Base-by-base conservation (phyloP, 129 eudicot genomes). In the Kitagawia praeruptora region DNA sequence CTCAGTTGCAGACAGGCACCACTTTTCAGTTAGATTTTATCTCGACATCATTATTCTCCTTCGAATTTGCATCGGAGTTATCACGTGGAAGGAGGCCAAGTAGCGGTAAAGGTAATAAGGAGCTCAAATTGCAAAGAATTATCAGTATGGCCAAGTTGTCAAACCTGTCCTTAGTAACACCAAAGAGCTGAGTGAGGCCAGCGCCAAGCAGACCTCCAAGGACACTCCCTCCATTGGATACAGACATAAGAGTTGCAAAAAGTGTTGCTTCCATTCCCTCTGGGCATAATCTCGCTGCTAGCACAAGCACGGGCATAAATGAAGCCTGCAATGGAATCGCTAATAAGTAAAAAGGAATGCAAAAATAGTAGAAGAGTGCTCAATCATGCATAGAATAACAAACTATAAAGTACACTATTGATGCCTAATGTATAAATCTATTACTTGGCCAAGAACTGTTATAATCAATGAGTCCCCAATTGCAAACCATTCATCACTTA, bases 401-500 rank as follows among this genome's bases (percentile, higher is more conserved):
- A n/a, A 15, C n/a, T 19, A 70, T 21, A 44, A 25, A 76, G 40
- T 11, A 71, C 49, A 53, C 8, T 23, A 48, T 23, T 31, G 39
- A 70, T 1, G 14, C 14, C 37, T 48, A 31, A 15, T 12, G 37
- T 31, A 31, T 46, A 34, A 80, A 75, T 48, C 44, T 75, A 81
- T 72, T 90, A 95, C 98, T 96, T 95, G 98, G 67, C 92, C 89
- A 81, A 95, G 98, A 82, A 95, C 97, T 39, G 98, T 95, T 78
- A 95, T 79, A 44, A 92, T 87, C 84, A 95, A 82, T 6, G 98
- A 95, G 82, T 95, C 98, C 75, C 98, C 98, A 58, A 95, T 84
- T 19, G 98, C 97, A 84, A 95, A 95, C 98, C 98, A 95, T 86
- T 95, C 93, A 70, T 95, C 98, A 76, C 98, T 95, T 70, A 95